Evolutionary conservation across 768 basidiomycete species (phyloP), one percentile per base, ranked within the genome.

Genomic region (Lactarius sp.): DNA sequence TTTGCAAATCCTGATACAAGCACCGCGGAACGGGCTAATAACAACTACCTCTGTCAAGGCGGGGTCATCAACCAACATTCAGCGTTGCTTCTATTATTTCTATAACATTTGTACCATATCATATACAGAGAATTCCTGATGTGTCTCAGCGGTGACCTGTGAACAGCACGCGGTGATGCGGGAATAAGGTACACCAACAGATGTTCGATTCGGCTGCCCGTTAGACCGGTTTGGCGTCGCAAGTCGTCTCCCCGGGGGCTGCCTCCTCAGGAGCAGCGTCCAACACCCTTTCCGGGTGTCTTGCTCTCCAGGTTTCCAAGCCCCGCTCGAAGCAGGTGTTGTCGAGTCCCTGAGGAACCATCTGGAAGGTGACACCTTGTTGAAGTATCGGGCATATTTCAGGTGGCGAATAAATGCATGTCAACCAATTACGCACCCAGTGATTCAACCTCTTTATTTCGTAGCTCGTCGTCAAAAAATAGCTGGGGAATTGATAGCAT

Each of bases 321-420:
- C 94, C 94, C n/a, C 79, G 75, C 67, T 88, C 84, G 70, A 91
- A 92, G 5, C 78, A 74, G n/a, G 77, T 72, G 53, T 79, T 75
- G 67, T 85, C 79, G 34, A 92, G 68, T 0, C 92, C 92, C 22
- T 77, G 72, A 2, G 76, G 73, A 5, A 91, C 88, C n/a, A 88
- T 81, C 59, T 82, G 77, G 74, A 96, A 94, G 0, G 90, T 92
- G 3, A 95, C 91, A 3, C 94, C 92, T 85, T 66, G 27, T 12
- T 50, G 46, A 42, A 41, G 47, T 27, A 67, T 12, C 16, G 39
- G 10, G 27, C n/a, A 58, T 18, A 22, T 58, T 12, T 50, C 47
- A 37, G 41, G 10, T 5, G 33, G 18, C 31, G n/a, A 39, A 36
- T 8, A 6, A 41, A 44, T n/a, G 13, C 34, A 37, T 31, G 27